Conservation (phyloP, 2,329 filamentous ascomycete genomes). For the Thermoascus crustaceus region DNA sequence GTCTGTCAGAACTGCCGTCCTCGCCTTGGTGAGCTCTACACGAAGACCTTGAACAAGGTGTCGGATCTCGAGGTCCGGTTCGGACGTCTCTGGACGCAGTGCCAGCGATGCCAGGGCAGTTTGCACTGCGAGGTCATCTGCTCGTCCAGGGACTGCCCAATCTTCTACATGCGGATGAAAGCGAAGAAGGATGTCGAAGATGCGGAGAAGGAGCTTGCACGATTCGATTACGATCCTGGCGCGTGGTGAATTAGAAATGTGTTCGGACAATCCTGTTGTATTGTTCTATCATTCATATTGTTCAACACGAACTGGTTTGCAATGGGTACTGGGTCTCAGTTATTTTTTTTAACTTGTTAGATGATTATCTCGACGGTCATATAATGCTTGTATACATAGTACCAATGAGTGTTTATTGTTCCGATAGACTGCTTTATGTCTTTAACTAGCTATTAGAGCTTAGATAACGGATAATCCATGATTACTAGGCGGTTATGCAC, state of each 20-base stretch:
- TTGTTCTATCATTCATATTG: too few species aligned
- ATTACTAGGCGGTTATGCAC: too few species aligned
- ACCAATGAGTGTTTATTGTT: too few species aligned
- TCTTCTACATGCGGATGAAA: slow-evolving; percentile 99
- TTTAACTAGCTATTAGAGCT: too few species aligned
- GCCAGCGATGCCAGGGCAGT: slow-evolving; percentile 93
- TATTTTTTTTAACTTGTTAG: too few species aligned
- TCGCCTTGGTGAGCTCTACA: slow-evolving; percentile 85
- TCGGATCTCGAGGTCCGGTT: slow-evolving; percentile 92
- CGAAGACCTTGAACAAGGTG: slow-evolving; percentile 77
- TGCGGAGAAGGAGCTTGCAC: slow-evolving; percentile 74
- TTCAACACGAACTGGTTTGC: too few species aligned
- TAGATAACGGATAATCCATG: too few species aligned
- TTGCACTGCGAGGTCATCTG: slow-evolving; percentile 99
- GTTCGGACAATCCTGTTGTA: too few species aligned
- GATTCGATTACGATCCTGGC: slow-evolving; percentile 81
- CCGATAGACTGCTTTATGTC: too few species aligned
- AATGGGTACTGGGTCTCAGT: too few species aligned
- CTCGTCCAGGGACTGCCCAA: slow-evolving; percentile 90
- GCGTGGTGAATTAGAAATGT: slow-evolving; percentile 45
- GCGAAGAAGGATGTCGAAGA: slow-evolving; percentile 98
- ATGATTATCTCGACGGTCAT: too few species aligned
- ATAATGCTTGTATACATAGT: too few species aligned
- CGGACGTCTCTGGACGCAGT: slow-evolving; percentile 92
- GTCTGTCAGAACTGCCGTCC: slow-evolving; percentile 81